Percentiles rank a stretch among this genome's conserved stretches.
phyloP scores from a whole-genome alignment of 805 yeast genomes.

The Kuraishia borneana region DNA sequence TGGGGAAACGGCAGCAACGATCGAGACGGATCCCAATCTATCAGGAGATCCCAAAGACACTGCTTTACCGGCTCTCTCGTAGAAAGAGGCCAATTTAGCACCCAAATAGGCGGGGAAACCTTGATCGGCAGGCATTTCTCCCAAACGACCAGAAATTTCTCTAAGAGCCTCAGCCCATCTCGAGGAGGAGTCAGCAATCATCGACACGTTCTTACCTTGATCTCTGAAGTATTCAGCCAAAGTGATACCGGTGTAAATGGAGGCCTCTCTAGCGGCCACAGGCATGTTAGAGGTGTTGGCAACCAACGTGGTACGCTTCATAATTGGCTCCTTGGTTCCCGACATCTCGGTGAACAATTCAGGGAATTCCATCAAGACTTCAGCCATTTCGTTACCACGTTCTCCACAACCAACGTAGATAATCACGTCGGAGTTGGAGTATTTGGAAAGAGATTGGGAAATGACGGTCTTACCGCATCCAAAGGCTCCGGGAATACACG shows the following conservation, averaged over 20 bases:
- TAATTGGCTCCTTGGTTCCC: slow-evolving; percentile 95
- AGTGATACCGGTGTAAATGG: slow-evolving; percentile 97
- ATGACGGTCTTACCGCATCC: slow-evolving; percentile 99
- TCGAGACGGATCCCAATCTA: slow-evolving; percentile 96
- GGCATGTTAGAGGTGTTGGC: slow-evolving; percentile 99
- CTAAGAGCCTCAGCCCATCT: slow-evolving; percentile 99
- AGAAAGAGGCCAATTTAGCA: slow-evolving; percentile 96
- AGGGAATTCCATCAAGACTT: slow-evolving; percentile 99
- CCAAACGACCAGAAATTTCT: slow-evolving; percentile 99
- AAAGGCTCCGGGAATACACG: slow-evolving; percentile 99
- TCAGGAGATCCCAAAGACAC: slow-evolving; percentile 92
- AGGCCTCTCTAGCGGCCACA: slow-evolving; percentile 99
- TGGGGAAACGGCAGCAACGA: slow-evolving; percentile 99
- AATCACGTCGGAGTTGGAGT: slow-evolving; percentile 94
- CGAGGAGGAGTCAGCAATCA: slow-evolving; percentile 99
- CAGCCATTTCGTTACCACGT: slow-evolving; percentile 99
- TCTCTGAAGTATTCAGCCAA: slow-evolving; percentile 99
- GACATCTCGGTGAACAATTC: slow-evolving; percentile 84
- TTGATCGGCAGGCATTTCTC: slow-evolving; percentile 99
- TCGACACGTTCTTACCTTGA: slow-evolving; percentile 97
- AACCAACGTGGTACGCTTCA: slow-evolving; percentile 98
- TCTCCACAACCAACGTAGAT: slow-evolving; percentile 93
- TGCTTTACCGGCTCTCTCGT: slow-evolving; percentile 99
- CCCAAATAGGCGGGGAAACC: slow-evolving; percentile 99
- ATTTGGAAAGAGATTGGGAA: slow-evolving; percentile 94